Evolutionary conservation across 352 stramenopile species (phyloP).

Genomic region (Thraustochytrium sp.): DNA sequence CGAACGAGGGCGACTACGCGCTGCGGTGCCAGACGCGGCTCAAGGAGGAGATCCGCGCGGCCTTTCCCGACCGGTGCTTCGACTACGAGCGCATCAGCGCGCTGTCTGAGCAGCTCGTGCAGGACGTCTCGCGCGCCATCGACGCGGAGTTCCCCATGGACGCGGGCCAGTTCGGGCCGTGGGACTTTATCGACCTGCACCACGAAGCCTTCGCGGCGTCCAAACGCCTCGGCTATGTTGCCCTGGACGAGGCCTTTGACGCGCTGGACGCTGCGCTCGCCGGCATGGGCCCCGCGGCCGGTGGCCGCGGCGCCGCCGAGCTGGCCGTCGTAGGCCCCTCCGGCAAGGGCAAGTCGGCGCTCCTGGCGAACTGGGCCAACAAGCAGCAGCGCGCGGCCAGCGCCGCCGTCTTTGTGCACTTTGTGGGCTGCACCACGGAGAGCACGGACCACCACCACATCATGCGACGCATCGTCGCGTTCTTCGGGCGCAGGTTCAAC

Average conservation of each 20-base stretch:
- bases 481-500: neutral
- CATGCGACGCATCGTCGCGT: neutral
- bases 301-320: no score
- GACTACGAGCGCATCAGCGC: neutral
- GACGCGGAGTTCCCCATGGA: slow-evolving; percentile 36
- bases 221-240: slow-evolving; percentile 11
- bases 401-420: slow-evolving; percentile 5
- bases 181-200: slow-evolving; percentile 1
- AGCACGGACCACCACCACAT: slow-evolving; percentile 33
- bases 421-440: slow-evolving; percentile 23
- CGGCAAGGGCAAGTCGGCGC: neutral
- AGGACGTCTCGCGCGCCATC: slow-evolving; percentile 10
- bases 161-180: neutral
- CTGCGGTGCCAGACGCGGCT: neutral
- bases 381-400: neutral
- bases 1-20: slow-evolving; percentile 13
- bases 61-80: neutral
- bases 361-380: slow-evolving; percentile 19
- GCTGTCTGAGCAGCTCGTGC: slow-evolving; percentile 5
- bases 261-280: neutral
- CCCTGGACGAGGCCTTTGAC: neutral
- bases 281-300: no score
- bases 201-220: slow-evolving; percentile 35
- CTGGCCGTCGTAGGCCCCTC: slow-evolving; percentile 1
- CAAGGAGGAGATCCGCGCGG: slow-evolving; percentile 24